These are phyloP conservation scores for Sideroxylon spinosum DNA, from an alignment of 179 eudicot genomes.

Conservation along the genomic window DNA sequence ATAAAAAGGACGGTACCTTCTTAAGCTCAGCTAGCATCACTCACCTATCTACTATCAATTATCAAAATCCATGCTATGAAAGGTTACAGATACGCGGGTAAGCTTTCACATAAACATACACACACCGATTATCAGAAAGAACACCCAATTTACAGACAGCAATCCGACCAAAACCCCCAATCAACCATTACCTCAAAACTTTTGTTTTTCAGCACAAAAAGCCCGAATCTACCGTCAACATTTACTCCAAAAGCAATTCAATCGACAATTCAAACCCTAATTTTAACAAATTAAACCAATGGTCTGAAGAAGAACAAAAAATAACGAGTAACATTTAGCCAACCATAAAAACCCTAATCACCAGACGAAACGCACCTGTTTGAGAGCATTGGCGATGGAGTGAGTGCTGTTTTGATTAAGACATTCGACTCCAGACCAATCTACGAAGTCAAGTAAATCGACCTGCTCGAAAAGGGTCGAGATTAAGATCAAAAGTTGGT, in stretches of 20 bases:
- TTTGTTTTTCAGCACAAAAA: neutral
- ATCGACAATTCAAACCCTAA: neutral
- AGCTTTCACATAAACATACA: neutral
- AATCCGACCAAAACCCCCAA: neutral
- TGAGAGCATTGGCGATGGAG: constrained; percentile 68
- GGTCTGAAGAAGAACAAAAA: neutral
- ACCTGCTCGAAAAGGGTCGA: constrained; percentile 36
- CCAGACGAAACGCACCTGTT: constrained; percentile 47
- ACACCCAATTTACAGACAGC: neutral
- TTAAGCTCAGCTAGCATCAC: neutral
- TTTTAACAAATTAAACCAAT: neutral
- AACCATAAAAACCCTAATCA: constrained; percentile 16
- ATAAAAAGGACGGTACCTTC: neutral
- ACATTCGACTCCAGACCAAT: constrained; percentile 94
- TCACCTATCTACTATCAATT: neutral
- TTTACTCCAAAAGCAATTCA: neutral
- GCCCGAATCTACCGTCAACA: neutral
- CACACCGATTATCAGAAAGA: neutral
- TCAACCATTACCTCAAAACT: neutral
- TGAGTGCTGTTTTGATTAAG: constrained; percentile 65
- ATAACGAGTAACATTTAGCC: neutral
- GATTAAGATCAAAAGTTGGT: neutral
- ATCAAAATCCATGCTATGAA: neutral
- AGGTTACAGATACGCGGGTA: neutral
- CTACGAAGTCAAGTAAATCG: constrained; percentile 80